phyloP scores from a whole-genome alignment of 148 eudicot species.

The Mesembryanthemum crystallinum region DNA sequence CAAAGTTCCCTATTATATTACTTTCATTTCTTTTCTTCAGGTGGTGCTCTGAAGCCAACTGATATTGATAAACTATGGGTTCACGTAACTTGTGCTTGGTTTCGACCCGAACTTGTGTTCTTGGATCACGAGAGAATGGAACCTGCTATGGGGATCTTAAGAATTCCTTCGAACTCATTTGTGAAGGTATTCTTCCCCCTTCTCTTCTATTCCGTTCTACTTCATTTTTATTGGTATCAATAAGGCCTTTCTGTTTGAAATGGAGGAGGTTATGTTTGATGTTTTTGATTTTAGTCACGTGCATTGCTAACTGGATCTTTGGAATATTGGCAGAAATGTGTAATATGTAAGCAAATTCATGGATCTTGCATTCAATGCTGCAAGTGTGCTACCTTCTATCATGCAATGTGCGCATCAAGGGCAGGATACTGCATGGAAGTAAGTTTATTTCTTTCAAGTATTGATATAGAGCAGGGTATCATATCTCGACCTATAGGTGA shows the following conservation, averaged over 20 bases:
- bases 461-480: background rate
- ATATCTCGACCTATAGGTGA: too few relatives aligned
- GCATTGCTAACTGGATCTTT: slow-evolving; percentile 18
- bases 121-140: slow-evolving; percentile 73
- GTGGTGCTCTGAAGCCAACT: slow-evolving; percentile 98
- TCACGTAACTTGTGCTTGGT: slow-evolving; percentile 99
- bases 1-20: background rate
- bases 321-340: slow-evolving; percentile 54
- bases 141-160: slow-evolving; percentile 81
- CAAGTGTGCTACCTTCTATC: slow-evolving; percentile 85
- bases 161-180: slow-evolving; percentile 62
- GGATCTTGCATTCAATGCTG: slow-evolving; percentile 96
- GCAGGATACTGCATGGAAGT: slow-evolving; percentile 97
- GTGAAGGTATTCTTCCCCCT: slow-evolving; percentile 44
- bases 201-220: background rate
- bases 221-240: background rate
- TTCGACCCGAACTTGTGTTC: slow-evolving; percentile 87
- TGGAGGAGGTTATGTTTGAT: background rate
- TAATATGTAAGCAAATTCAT: slow-evolving; percentile 78
- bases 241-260: background rate
- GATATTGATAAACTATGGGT: slow-evolving; percentile 84
- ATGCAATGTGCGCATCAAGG: slow-evolving; percentile 84
- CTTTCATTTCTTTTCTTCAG: slow-evolving; percentile 36
- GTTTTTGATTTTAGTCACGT: background rate
- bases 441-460: slow-evolving; percentile 29